Conservation (phyloP, 176 grass and related monocot species). For the Rhynchospora pubera region DNA sequence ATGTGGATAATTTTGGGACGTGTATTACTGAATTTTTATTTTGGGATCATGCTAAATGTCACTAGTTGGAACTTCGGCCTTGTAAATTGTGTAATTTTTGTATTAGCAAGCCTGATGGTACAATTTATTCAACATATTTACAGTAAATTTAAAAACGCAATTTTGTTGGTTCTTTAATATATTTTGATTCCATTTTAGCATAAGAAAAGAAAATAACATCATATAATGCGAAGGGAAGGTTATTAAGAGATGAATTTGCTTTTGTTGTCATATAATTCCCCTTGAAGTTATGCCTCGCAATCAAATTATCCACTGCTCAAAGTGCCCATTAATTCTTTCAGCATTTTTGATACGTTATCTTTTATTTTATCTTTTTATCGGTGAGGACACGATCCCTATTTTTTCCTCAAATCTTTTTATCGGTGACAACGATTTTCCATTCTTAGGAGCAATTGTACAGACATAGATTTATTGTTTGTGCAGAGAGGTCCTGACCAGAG, state of each 20-base stretch:
- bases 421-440: not conserved
- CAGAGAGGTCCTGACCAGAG: not conserved
- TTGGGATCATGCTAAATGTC: too few species aligned
- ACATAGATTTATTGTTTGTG: not conserved
- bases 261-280: not conserved
- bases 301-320: not conserved
- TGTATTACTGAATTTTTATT: too few species aligned
- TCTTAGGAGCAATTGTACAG: slow-evolving; percentile 1
- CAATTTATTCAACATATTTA: not conserved
- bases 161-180: not conserved
- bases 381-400: too few species aligned
- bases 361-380: too few species aligned
- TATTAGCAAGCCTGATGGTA: not conserved
- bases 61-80: not conserved
- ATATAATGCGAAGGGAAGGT: not conserved
- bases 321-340: not conserved
- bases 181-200: not conserved
- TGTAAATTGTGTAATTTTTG: not conserved
- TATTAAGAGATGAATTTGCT: not conserved
- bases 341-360: not conserved
- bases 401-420: not conserved
- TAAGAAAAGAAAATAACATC: not conserved
- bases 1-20: too few species aligned
- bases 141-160: not conserved
- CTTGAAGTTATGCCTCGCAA: not conserved